phyloP scores from a whole-genome alignment of 2,329 filamentous ascomycete genomes.

The Paraconiothyrium sp. region DNA sequence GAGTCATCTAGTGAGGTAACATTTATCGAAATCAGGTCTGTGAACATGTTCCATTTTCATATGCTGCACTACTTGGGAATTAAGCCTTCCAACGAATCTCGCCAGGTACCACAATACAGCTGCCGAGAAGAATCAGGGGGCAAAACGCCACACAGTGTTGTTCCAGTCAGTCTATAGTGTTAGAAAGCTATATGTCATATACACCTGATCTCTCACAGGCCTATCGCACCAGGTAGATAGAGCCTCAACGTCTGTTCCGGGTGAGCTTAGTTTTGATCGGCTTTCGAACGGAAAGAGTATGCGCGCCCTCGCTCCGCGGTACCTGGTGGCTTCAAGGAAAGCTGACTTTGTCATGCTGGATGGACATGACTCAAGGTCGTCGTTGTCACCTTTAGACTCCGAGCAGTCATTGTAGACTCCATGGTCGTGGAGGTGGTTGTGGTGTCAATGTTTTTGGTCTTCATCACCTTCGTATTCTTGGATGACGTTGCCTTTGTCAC shows the following conservation, averaged over 20 bases:
- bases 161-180: too few species aligned
- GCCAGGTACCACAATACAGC: too few species aligned
- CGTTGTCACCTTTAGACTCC: not conserved
- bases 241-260: not conserved
- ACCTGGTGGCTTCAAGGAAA: not conserved
- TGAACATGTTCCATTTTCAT: too few species aligned
- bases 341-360: not conserved
- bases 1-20: too few species aligned
- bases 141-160: too few species aligned
- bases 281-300: not conserved
- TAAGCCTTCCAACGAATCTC: too few species aligned
- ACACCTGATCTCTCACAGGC: not conserved
- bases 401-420: not conserved
- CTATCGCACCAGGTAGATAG: not conserved
- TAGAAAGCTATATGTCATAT: not conserved
- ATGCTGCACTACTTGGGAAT: too few species aligned
- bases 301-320: not conserved
- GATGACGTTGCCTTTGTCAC: not conserved
- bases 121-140: too few species aligned
- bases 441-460: not conserved
- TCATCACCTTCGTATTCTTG: not conserved
- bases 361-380: not conserved
- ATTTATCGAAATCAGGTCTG: too few species aligned
- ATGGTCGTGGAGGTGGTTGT: not conserved
- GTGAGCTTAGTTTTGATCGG: not conserved